Conservation (phyloP, 495 filamentous ascomycete species). For the Aspergillus carlsbadensis region DNA sequence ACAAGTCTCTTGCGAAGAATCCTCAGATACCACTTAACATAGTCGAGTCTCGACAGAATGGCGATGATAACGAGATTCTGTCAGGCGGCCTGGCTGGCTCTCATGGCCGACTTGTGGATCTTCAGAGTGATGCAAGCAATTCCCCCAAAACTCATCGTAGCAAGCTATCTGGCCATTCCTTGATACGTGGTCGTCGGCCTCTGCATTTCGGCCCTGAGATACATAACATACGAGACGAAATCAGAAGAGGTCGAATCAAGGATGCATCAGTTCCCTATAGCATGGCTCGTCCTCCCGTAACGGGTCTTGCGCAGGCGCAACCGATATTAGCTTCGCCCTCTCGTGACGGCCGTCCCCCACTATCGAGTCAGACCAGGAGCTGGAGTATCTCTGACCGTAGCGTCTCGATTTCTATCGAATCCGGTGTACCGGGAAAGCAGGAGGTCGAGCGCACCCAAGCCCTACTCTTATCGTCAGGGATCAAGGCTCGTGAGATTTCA, state of each 20-base stretch:
- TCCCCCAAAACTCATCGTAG: slow-evolving; percentile 20
- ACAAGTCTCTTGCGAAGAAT: slow-evolving; percentile 31
- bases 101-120: slow-evolving; percentile 9
- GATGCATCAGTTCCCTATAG: slow-evolving; percentile 34
- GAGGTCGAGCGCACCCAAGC: slow-evolving; percentile 75
- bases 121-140: slow-evolving; percentile 11
- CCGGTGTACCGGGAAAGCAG: slow-evolving; percentile 44
- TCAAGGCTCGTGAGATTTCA: slow-evolving; percentile 79
- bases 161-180: neutral
- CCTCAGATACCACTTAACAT: slow-evolving; percentile 51
- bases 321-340: slow-evolving; percentile 32
- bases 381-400: slow-evolving; percentile 72
- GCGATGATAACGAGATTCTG: slow-evolving; percentile 23
- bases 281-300: slow-evolving; percentile 42
- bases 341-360: slow-evolving; percentile 18
- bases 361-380: slow-evolving; percentile 31
- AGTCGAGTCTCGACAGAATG: slow-evolving; percentile 44
- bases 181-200: slow-evolving; percentile 7
- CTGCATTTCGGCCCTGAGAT: slow-evolving; percentile 30
- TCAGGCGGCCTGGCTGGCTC: slow-evolving; percentile 19
- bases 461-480: slow-evolving; percentile 75
- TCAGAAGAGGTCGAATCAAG: slow-evolving; percentile 28
- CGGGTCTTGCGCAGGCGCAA: slow-evolving; percentile 45
- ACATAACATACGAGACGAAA: slow-evolving; percentile 25
- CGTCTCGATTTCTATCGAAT: slow-evolving; percentile 34